Evolutionary conservation across 2,329 filamentous ascomycete species (phyloP), one percentile per base, ranked within the genome.

Genomic region (Monilinia fructigena): DNA sequence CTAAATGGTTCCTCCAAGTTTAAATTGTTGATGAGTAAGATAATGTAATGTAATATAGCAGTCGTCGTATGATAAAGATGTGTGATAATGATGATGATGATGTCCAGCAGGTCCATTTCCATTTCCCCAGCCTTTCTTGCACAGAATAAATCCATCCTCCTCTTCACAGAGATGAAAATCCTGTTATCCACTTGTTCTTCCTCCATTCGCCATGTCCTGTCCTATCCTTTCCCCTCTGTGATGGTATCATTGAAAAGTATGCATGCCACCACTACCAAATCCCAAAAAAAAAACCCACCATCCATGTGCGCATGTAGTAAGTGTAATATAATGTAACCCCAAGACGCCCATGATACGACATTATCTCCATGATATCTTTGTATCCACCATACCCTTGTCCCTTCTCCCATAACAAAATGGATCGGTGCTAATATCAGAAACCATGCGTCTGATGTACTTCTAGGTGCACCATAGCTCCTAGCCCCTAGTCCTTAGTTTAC

Each of bases 211-310:
- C 18, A 20, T 10, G 12, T 35, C 52, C 52, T 20, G 31, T 14
- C 50, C 50, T 11, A 18, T 31, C 53, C 53, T n/a, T 55, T 55
- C 28, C 28, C 53, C 53, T 11, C 18, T 35, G 31, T 55, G 31
- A n/a, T 55, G 53, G 53, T 55, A 55, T 55, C 53, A 55, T 35
- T 55, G 53, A 55, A 55, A 55, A 35, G 28, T 55, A n/a, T 55
- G 53, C 28, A 55, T 55, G 53, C 53, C 53, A n/a, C 53, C 53
- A 55, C 31, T 26, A 38, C 53, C 53, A 55, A 55, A 55, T 35
- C 53, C 53, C 53, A 55, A 55, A 55, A 18, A 20, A 54, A 38
- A 54, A 35, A n/a, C n/a, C 18, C n/a, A 55, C 53, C 18, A 20
- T 55, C 53, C 53, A n/a, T 55, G n/a, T 55, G 8, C n/a, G 31